Evolutionary conservation across 176 grass and related monocot genomes (phyloP).

Genomic region (Rhynchospora breviuscula): DNA sequence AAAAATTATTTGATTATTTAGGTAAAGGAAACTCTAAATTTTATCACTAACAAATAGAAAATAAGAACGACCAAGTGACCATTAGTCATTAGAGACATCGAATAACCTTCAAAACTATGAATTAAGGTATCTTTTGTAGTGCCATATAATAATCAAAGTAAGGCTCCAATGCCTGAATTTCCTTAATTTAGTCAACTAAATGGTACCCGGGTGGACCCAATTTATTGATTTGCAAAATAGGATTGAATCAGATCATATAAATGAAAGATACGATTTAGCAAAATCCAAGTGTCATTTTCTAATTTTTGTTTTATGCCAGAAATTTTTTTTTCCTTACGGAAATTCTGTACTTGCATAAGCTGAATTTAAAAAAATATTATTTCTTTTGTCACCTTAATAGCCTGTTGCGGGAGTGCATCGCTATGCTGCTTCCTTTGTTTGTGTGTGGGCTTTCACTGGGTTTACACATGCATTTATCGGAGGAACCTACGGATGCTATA

Average conservation of each 20-base stretch:
- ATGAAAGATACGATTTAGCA: background rate
- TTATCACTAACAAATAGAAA: background rate
- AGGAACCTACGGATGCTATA: slow-evolving; percentile 36
- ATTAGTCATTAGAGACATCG: background rate
- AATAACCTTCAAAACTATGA: background rate
- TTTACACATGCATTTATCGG: slow-evolving; percentile 50
- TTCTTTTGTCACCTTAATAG: background rate
- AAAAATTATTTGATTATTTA: background rate
- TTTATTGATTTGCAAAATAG: background rate
- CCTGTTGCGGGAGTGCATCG: background rate
- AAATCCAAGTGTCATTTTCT: background rate
- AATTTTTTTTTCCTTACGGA: background rate
- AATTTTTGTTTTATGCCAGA: background rate
- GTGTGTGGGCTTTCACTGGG: slow-evolving; percentile 24
- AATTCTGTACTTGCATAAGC: background rate
- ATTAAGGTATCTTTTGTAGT: background rate
- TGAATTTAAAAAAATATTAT: background rate
- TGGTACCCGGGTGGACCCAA: too few relatives aligned
- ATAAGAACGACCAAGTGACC: background rate
- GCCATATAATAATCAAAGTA: too few relatives aligned
- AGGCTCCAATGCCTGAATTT: too few relatives aligned
- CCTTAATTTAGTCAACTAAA: too few relatives aligned
- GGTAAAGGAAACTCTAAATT: background rate
- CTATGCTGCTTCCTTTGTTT: background rate
- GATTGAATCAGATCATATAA: background rate